Conservation (phyloP, 345 rosid species). For the Sonneratia caseolaris region DNA sequence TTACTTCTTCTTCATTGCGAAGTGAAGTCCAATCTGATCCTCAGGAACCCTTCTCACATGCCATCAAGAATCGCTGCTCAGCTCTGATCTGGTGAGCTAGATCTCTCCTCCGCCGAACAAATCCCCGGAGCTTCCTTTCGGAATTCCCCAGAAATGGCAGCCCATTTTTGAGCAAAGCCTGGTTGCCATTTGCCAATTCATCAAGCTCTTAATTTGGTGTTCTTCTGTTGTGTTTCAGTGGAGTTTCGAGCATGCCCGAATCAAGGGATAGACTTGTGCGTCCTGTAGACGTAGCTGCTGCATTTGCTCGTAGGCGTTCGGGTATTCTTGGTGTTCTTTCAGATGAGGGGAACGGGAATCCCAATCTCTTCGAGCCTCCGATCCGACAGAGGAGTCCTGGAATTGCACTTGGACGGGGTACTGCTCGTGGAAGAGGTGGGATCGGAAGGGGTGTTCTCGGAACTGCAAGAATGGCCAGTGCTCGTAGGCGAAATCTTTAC, state of each 20-base stretch:
- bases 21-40: background rate
- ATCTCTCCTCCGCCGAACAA: background rate
- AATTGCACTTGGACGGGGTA: constrained; percentile 2
- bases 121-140: background rate
- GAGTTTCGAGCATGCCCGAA: constrained; percentile 34
- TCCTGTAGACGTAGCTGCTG: constrained; percentile 37
- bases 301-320: constrained; percentile 33
- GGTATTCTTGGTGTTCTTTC: constrained; percentile 23
- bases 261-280: constrained; percentile 58
- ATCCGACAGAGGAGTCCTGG: constrained; percentile 6
- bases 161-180: background rate
- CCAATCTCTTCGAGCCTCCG: constrained; percentile 23
- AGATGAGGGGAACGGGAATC: background rate
- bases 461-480: constrained; percentile 26
- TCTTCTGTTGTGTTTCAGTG: background rate
- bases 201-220: background rate
- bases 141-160: background rate
- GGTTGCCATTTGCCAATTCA: background rate
- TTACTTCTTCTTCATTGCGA: too few species aligned
- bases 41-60: background rate
- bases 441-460: constrained; percentile 28
- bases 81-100: background rate
- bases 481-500: constrained; percentile 16
- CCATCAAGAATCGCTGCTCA: background rate
- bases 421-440: constrained; percentile 14